phyloP scores from a whole-genome alignment of 1,139 yeast genomes.

The Yamadazyma aaseri region DNA sequence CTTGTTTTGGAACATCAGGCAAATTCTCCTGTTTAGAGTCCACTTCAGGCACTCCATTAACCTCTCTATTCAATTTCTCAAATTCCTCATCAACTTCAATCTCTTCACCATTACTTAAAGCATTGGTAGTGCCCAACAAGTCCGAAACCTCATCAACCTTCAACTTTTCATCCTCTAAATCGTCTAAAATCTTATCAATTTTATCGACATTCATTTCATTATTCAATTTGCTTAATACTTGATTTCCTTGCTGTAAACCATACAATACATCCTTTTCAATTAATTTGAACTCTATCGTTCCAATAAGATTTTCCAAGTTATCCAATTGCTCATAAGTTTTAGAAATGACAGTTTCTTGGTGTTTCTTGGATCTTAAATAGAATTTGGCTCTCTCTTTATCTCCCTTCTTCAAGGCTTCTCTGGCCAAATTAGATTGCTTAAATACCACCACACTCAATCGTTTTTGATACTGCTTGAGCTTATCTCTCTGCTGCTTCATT shows the following conservation, averaged over 20 bases:
- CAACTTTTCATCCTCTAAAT: conserved; percentile 74
- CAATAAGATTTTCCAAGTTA: conserved; percentile 69
- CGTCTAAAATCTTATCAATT: conserved; percentile 83
- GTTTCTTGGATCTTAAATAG: conserved; percentile 73
- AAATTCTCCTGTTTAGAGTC: conserved; percentile 17
- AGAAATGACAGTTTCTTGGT: conserved; percentile 66
- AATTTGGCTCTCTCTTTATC: conserved; percentile 63
- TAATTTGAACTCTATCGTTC: conserved; percentile 81
- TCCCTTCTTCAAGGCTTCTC: conserved; percentile 51
- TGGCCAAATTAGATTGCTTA: conserved; percentile 59
- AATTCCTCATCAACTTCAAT: conserved; percentile 67
- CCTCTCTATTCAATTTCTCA: conserved; percentile 47
- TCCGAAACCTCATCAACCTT: conserved; percentile 70
- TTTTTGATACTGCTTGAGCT: conserved; percentile 70
- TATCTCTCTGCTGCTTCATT: conserved; percentile 84
- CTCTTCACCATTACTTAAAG: conserved; percentile 57
- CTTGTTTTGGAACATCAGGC: conserved; percentile 23
- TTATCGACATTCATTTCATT: conserved; percentile 73
- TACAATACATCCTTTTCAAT: conserved; percentile 81
- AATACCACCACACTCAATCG: conserved; percentile 55
- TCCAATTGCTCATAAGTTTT: conserved; percentile 78
- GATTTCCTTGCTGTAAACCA: conserved; percentile 79
- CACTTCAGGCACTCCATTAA: conserved; percentile 22
- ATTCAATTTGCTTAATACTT: conserved; percentile 70
- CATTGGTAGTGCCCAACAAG: conserved; percentile 39